These are phyloP conservation scores for Fusarium tricinctum DNA, from an alignment of 2,329 filamentous ascomycete genomes.

Conservation along the genomic window DNA sequence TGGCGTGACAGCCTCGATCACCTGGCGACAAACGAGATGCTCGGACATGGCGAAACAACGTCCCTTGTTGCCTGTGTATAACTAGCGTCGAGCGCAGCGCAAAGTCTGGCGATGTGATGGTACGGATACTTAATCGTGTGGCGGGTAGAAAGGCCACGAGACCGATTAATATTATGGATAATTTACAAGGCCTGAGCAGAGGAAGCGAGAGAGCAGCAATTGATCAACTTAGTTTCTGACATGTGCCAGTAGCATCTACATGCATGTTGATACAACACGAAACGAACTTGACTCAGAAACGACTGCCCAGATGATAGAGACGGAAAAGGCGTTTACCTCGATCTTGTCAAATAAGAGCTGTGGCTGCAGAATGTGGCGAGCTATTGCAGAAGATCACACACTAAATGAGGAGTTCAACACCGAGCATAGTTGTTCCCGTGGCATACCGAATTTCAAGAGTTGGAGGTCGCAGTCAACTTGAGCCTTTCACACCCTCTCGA, in stretches of 20 bases:
- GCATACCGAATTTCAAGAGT: conserved; percentile 30
- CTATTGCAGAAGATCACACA: conserved; percentile 30
- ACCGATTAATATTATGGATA: neutral
- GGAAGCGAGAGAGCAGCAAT: neutral
- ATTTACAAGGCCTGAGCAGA: too few relatives aligned
- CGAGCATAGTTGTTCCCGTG: conserved; percentile 42
- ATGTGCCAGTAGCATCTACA: conserved; percentile 17
- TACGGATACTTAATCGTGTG: conserved; percentile 13
- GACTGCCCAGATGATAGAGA: conserved; percentile 2
- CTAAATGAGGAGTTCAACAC: conserved; percentile 19
- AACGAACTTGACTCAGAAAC: neutral
- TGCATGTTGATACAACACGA: neutral
- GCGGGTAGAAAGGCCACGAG: conserved; percentile 30
- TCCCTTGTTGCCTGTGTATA: conserved; percentile 17
- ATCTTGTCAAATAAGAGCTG: conserved; percentile 31
- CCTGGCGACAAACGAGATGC: conserved; percentile 38
- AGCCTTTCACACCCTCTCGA: conserved; percentile 26
- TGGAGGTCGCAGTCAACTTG: conserved; percentile 40
- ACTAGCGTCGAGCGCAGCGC: conserved; percentile 20
- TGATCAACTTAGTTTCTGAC: conserved; percentile 5
- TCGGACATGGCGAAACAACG: conserved; percentile 37
- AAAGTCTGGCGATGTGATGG: conserved; percentile 13
- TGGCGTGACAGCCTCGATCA: conserved; percentile 41
- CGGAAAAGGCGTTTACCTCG: conserved; percentile 39
- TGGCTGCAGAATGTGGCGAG: conserved; percentile 47